Evolutionary conservation across 1,284 basidiomycete species (phyloP), one percentile per base, ranked within the genome.

Genomic region (Cutaneotrichosporon arboriforme): DNA sequence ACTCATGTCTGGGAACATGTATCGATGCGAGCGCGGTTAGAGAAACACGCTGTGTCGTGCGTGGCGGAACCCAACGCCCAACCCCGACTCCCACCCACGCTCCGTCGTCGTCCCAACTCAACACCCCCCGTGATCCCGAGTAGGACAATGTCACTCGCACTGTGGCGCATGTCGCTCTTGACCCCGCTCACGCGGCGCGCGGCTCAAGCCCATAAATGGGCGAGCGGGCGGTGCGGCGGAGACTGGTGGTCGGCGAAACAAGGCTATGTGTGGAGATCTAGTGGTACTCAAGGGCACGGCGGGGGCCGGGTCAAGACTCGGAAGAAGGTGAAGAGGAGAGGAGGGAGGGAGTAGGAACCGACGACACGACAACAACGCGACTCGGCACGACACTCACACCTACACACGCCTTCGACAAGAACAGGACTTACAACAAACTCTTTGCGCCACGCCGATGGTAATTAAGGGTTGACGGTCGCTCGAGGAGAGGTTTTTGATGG

Each of bases 121-220:
- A n/a, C 40, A 26, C 40, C 23, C 21, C n/a, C 21, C 43, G 43
- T 35, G 43, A 45, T 45, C 43, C 26, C 43, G 18, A 35, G n/a
- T 12, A 21, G 18, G 9, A 5, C 43, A 4, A 34, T 45, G 31
- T 18, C 43, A 18, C 9, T 45, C 31, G 21, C 43, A 13, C 10
- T 18, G 31, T 18, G 17, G 26, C 26, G 26, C 53, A 40, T 48
- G 51, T 50, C 48, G 48, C 52, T 49, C 43, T 44, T 50, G 48
- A 59, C 53, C 54, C 57, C 57, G 53, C 57, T 59, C 57, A 59
- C 57, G 57, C 57, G 49, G 57, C 57, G 49, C 57, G 54, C 57
- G 57, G 57, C 57, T 59, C 57, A 59, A 59, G 53, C 57, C 51
- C 20, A 13, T n/a, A n/a, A n/a, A 20, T 34, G 42, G 54, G 57